Conservation (phyloP, 805 yeast species). For the Ogataea saltuana region DNA sequence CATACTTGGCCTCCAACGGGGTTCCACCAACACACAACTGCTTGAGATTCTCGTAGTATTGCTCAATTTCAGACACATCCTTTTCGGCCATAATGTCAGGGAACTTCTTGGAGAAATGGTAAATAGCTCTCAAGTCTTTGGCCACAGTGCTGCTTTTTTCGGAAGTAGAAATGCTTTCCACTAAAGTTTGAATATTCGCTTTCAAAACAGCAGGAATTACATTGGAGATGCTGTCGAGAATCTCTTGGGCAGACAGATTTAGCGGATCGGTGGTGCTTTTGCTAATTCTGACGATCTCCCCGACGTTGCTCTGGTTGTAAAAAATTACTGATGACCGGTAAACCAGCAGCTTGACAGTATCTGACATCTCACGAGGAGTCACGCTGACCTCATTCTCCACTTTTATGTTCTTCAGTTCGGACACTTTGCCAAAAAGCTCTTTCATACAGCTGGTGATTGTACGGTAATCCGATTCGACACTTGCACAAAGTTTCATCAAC, state of each 20-base stretch:
- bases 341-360: conserved; percentile 56
- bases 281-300: conserved; percentile 49
- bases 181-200: conserved; percentile 55
- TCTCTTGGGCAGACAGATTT: conserved; percentile 45
- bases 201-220: conserved; percentile 65
- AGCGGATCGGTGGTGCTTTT: conserved; percentile 37
- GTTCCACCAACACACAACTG: conserved; percentile 52
- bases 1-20: conserved; percentile 63
- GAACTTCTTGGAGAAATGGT: conserved; percentile 54
- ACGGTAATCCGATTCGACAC: conserved; percentile 58
- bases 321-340: conserved; percentile 61
- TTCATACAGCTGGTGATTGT: conserved; percentile 61
- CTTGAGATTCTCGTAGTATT: conserved; percentile 47
- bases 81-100: conserved; percentile 41
- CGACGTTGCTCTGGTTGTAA: conserved; percentile 65
- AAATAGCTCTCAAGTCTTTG: conserved; percentile 57
- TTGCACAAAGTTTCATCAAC: conserved; percentile 53
- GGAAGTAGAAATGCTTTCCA: conserved; percentile 25
- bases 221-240: conserved; percentile 59
- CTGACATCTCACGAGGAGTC: conserved; percentile 49
- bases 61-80: conserved; percentile 33
- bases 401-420: conserved; percentile 51
- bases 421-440: conserved; percentile 58
- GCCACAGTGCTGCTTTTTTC: conserved; percentile 23
- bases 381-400: conserved; percentile 33